These are phyloP conservation scores for Sporothrix brunneoviolacea DNA, from an alignment of 2,329 filamentous ascomycete species.

Conservation along the genomic window DNA sequence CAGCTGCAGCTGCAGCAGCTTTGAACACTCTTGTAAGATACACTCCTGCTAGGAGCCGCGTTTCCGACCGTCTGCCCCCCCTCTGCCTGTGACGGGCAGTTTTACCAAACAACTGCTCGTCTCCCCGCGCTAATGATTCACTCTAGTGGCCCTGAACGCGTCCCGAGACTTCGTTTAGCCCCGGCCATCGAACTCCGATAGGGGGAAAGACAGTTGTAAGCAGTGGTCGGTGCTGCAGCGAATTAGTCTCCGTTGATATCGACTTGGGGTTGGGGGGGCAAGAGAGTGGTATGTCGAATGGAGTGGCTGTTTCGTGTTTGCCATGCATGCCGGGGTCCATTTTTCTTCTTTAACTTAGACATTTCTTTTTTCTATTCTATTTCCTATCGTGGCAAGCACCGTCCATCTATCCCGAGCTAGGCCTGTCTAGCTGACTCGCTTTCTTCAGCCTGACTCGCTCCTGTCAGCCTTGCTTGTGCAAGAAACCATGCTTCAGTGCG, in stretches of 20 bases:
- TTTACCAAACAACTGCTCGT: neutral
- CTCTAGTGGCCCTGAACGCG: neutral
- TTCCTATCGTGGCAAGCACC: neutral
- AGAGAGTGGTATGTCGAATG: too few relatives aligned
- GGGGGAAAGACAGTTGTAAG: too few relatives aligned
- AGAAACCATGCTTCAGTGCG: neutral
- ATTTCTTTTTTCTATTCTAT: neutral
- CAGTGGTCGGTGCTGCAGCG: too few relatives aligned
- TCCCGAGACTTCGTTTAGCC: neutral
- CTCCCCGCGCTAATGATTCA: conserved; percentile 11
- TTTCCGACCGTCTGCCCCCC: conserved; percentile 1
- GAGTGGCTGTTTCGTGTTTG: too few relatives aligned
- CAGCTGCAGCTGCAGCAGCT: too few relatives aligned
- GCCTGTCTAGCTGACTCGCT: neutral
- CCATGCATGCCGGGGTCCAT: too few relatives aligned
- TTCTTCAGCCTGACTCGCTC: neutral
- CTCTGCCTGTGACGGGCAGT: neutral
- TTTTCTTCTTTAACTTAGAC: neutral
- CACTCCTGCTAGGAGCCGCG: too few relatives aligned
- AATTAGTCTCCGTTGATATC: too few relatives aligned
- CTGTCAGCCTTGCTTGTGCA: neutral
- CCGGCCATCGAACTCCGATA: neutral
- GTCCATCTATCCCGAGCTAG: too few relatives aligned
- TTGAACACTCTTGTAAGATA: too few relatives aligned
- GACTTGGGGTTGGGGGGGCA: too few relatives aligned